Evolutionary conservation across 495 filamentous ascomycete species (phyloP), one percentile per base, ranked within the genome.

Genomic region (Acidiella bohemica): DNA sequence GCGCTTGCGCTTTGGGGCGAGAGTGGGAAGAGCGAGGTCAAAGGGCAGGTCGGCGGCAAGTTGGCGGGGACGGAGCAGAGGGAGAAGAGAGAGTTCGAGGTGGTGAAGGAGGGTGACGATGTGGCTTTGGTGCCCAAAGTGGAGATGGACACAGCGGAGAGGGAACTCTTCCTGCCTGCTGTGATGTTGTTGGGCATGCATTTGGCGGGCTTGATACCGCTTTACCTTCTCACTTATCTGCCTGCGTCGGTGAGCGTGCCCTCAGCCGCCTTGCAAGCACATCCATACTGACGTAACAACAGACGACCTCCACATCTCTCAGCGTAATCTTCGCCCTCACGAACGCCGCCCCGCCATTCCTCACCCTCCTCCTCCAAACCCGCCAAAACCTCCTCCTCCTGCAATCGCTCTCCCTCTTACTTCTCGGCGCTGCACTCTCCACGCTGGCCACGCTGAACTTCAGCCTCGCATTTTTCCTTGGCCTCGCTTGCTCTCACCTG

Each of bases 381-480:
- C 36, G 57, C 12, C 81, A 86, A 34, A 76, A 92, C 56, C 73
- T 76, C 56, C 70, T 70, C 17, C 71, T 95, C 36, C 76, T 88
- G 47, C 84, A 85, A 53, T 88, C 80, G 39, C 84, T 97, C 70
- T 93, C 90, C 10, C 76, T 96, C 18, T 73, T 97, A 3, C 70
- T 90, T 0, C 73, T 96, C 0, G 92, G 92, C 49, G 79, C 93
- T 60, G 84, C 81, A 59, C 79, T 97, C 47, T 83, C 84, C 34
- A 77, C 88, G 3, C 80, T 97, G 24, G 86, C 88, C 12, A 97
- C 92, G 2, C 76, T 97, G 35, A 97, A 97, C 63, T 97, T 97
- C 69, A 82, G 80, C 18, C 80, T 96, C 20, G 77, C 84, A 27
- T 78, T 95, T 60, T 65, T 93, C 34, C 64, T 95, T 48, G 90